These are phyloP conservation scores for Turnera subulata DNA, from an alignment of 345 rosid species.

Conservation along the genomic window DNA sequence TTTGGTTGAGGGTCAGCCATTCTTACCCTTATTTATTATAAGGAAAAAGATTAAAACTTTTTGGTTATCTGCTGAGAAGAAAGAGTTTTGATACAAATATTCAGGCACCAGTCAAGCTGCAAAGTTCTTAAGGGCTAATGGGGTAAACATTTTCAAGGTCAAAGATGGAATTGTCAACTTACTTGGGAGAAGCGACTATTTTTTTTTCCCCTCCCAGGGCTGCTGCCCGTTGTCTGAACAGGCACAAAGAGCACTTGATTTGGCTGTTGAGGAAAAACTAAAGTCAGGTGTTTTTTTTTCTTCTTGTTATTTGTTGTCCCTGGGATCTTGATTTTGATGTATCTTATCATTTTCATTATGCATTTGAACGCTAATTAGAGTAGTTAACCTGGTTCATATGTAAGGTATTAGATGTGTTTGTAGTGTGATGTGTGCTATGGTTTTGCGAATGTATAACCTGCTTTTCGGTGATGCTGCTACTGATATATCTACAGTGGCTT, in stretches of 20 bases:
- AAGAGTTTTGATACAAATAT: conserved; percentile 7
- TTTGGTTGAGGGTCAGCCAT: conserved; percentile 72
- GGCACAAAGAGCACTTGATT: conserved; percentile 75
- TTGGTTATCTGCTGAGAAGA: background rate
- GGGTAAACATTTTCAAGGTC: conserved; percentile 68
- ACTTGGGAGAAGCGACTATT: conserved; percentile 82
- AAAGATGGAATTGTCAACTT: conserved; percentile 61
- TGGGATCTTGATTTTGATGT: background rate
- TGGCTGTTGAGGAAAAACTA: conserved; percentile 80
- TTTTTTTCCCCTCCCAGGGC: conserved; percentile 67
- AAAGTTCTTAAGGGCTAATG: conserved; percentile 76
- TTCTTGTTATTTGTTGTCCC: background rate
- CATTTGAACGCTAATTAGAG: background rate
- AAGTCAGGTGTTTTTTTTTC: conserved; percentile 58
- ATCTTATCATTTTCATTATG: background rate
- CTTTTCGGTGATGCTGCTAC: no score
- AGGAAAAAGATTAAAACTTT: background rate
- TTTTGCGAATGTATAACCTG: no score
- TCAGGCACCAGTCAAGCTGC: conserved; percentile 84
- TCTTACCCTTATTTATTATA: conserved; percentile 1
- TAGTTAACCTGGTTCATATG: background rate
- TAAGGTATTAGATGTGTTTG: background rate
- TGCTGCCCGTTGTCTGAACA: conserved; percentile 87
- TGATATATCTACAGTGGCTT: no score
- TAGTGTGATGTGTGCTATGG: background rate